Percentiles rank a stretch among this genome's conserved stretches.
Conservation (phyloP, 2,329 filamentous ascomycete genomes). For the Scedosporium dehoogii region DNA sequence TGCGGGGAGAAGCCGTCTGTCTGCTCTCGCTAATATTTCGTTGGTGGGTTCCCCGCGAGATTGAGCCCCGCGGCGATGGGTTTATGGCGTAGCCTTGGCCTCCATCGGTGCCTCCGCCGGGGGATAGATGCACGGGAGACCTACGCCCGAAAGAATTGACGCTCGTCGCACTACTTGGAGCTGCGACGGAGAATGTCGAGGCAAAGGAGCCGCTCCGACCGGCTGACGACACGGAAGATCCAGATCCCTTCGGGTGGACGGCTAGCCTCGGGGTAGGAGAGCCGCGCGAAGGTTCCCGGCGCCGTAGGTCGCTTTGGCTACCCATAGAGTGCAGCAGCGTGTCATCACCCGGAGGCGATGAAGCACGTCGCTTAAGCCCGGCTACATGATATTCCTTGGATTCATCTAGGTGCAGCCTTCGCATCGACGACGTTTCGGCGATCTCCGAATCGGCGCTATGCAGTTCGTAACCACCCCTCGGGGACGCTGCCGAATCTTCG, state of each 20-base stretch:
- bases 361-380: conserved; percentile 46
- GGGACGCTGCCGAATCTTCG: conserved; percentile 38
- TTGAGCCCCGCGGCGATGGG: conserved; percentile 37
- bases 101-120: conserved; percentile 32
- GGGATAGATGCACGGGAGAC: conserved; percentile 35
- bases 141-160: conserved; percentile 35
- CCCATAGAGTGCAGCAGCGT: conserved; percentile 26
- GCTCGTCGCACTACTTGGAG: conserved; percentile 30
- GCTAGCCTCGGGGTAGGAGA: conserved; percentile 42
- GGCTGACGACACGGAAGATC: conserved; percentile 33
- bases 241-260: conserved; percentile 33
- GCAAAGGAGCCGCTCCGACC: conserved; percentile 38
- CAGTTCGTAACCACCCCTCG: conserved; percentile 33
- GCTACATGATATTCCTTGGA: conserved; percentile 27
- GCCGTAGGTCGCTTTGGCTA: conserved; percentile 31
- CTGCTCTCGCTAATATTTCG: conserved; percentile 33
- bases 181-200: conserved; percentile 31
- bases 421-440: conserved; percentile 41
- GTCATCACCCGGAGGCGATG: conserved; percentile 42
- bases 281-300: conserved; percentile 36
- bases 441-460: conserved; percentile 33
- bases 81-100: conserved; percentile 25
- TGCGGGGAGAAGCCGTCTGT: conserved; percentile 37
- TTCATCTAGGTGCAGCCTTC: conserved; percentile 40
- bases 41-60: conserved; percentile 33